phyloP scores from a whole-genome alignment of 2,329 filamentous ascomycete species.

The Fusarium sp. region DNA sequence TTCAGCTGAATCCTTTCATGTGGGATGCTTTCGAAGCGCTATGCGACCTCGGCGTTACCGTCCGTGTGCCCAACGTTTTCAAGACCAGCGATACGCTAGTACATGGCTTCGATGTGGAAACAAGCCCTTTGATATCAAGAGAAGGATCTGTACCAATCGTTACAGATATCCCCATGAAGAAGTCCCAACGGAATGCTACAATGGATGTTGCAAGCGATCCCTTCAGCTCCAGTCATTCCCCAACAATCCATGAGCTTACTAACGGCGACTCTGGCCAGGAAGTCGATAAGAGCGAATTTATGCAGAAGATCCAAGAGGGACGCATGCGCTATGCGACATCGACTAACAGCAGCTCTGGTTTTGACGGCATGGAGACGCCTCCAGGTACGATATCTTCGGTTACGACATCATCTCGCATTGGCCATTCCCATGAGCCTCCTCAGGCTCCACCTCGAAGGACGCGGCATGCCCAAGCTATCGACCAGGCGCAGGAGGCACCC shows the following conservation, averaged over 20 bases:
- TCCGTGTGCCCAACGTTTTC: slow-evolving; percentile 89
- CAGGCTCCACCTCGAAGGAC: slow-evolving; percentile 64
- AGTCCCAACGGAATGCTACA: slow-evolving; percentile 52
- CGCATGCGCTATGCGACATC: slow-evolving; percentile 57
- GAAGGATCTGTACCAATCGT: slow-evolving; percentile 49
- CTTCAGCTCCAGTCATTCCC: slow-evolving; percentile 59
- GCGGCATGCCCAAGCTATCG: slow-evolving; percentile 63
- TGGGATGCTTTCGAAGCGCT: slow-evolving; percentile 95
- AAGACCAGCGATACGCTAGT: slow-evolving; percentile 70
- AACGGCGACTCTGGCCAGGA: slow-evolving; percentile 55
- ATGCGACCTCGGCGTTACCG: slow-evolving; percentile 85
- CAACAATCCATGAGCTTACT: slow-evolving; percentile 55
- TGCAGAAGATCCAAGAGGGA: slow-evolving; percentile 65
- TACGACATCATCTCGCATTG: slow-evolving; percentile 36
- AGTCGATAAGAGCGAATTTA: slow-evolving; percentile 63
- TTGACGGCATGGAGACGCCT: slow-evolving; percentile 73
- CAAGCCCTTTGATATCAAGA: slow-evolving; percentile 48
- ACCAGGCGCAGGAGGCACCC: slow-evolving; percentile 66
- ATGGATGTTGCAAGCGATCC: slow-evolving; percentile 58
- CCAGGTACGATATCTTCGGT: slow-evolving; percentile 42
- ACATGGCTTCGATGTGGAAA: slow-evolving; percentile 57
- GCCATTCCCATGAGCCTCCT: slow-evolving; percentile 56
- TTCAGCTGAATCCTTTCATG: slow-evolving; percentile 94
- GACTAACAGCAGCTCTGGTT: slow-evolving; percentile 51
- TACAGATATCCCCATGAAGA: slow-evolving; percentile 56